Conservation (phyloP, 1,284 basidiomycete genomes). For the Microbotryum violaceum region DNA sequence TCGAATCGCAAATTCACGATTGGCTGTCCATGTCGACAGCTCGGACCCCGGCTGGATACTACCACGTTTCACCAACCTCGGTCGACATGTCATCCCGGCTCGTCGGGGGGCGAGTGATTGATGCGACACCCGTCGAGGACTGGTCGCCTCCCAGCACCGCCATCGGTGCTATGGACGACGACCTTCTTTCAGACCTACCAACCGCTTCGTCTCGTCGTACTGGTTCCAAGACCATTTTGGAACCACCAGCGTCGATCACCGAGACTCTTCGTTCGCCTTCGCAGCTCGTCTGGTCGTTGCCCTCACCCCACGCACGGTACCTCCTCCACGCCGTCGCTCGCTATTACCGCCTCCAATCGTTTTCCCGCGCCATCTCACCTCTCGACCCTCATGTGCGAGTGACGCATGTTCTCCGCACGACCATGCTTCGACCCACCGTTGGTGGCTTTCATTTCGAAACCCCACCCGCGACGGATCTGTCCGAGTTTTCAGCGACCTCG, state of each 20-base stretch:
- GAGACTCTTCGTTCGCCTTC: slow-evolving; percentile 24
- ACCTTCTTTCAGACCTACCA: slow-evolving; percentile 6
- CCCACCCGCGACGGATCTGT: slow-evolving; percentile 23
- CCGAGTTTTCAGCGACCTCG: slow-evolving; percentile 4
- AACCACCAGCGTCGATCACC: slow-evolving; percentile 10
- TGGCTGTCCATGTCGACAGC: too few species aligned
- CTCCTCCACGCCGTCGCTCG: slow-evolving; percentile 24
- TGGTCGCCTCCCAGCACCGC: not conserved
- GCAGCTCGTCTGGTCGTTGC: slow-evolving; percentile 22
- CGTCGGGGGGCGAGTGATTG: slow-evolving; percentile 6
- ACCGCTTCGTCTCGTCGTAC: not conserved
- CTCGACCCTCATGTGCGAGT: slow-evolving; percentile 23
- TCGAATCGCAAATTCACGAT: slow-evolving; percentile 9
- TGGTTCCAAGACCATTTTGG: not conserved
- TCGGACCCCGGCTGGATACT: too few species aligned
- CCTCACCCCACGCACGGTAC: slow-evolving; percentile 23
- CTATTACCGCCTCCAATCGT: slow-evolving; percentile 26
- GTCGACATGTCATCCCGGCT: too few species aligned
- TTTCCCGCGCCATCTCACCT: slow-evolving; percentile 22
- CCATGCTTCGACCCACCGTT: slow-evolving; percentile 6
- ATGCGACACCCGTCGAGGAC: slow-evolving; percentile 22
- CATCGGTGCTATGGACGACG: too few species aligned
- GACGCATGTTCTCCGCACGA: slow-evolving; percentile 21
- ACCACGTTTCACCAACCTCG: too few species aligned
- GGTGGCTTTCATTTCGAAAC: slow-evolving; percentile 13